phyloP scores from a whole-genome alignment of 2,329 filamentous ascomycete species.

The Coniochaeta pulveracea region DNA sequence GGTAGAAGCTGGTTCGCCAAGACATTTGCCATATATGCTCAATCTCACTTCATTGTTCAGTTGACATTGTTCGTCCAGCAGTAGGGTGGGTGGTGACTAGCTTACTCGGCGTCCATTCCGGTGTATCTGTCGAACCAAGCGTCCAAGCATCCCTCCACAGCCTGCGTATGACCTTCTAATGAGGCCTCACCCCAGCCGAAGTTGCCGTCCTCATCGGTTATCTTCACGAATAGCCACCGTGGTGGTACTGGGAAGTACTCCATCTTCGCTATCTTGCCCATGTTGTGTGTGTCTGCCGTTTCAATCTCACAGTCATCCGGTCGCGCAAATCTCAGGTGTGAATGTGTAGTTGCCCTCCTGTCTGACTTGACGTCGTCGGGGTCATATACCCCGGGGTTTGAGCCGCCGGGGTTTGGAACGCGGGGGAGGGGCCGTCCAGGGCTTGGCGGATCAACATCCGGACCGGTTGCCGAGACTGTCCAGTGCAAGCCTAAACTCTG shows the following conservation, averaged over 20 bases:
- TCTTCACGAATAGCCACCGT: conserved; percentile 57
- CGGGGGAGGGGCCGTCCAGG: no score
- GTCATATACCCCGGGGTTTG: no score
- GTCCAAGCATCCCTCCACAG: conserved; percentile 53
- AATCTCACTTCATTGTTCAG: conserved; percentile 39
- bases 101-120: conserved; percentile 50
- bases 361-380: no score
- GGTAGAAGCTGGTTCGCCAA: conserved; percentile 55
- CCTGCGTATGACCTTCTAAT: conserved; percentile 52
- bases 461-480: no score
- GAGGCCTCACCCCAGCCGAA: conserved; percentile 56
- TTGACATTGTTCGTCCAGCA: no score
- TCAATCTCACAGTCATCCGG: background rate
- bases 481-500: no score
- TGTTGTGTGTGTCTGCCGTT: conserved; percentile 15
- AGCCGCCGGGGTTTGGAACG: no score
- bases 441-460: no score
- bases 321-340: no score
- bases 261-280: conserved; percentile 48
- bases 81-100: no score
- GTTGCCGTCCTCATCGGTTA: conserved; percentile 45
- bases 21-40: conserved; percentile 59
- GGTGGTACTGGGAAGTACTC: conserved; percentile 57
- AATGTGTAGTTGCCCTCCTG: no score
- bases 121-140: conserved; percentile 43